Evolutionary conservation across 1,139 yeast genomes (phyloP), one percentile per base, ranked within the genome.

Genomic region (Debaryomyces nepalensis): DNA sequence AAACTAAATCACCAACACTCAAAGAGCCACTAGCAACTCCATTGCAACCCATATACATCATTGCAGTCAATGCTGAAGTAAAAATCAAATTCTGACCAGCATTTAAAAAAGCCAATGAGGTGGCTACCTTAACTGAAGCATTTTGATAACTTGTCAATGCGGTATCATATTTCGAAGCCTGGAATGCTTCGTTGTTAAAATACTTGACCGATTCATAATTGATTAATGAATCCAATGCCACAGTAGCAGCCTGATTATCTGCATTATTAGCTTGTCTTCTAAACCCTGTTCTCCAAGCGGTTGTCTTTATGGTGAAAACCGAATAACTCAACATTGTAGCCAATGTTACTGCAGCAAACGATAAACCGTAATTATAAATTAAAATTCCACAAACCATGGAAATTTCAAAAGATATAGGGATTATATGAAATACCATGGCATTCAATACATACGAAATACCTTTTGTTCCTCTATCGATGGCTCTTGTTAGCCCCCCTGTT

Each of bases 31-130:
- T 66, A 9, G 90, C 82, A 10, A 93, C 95, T 22, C 98, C 98
- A 46, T 82, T 82, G 56, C 97, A 90, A n/a, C 97, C 98, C 96
- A 93, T 84, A 62, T 87, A 93, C 99, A 93, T 95, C 95, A 95
- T 93, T 2, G 85, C 90, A 1, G 99, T 93, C 52, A 95, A 71
- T 1, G 99, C 98, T 29, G 87, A 66, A 0, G 98, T 87, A 65
- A 95, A 93, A 22, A 93, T 93, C 42, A 90, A 60, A 61, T 88
- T 91, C 64, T 93, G 99, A 4, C 99, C 99, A 0, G 96, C 77
- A 55, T 93, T 93, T 50, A 93, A 73, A 57, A 79, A 90, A 14
- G 98, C 96, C 50, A 93, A 72, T 0, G 98, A 91, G 2, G 96
- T 90, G 4, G 97, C 96, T 18, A 91, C 93, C 57, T 88, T 87